Base-by-base conservation (phyloP, 306 rosid genomes). In the Cicer bijugum region DNA sequence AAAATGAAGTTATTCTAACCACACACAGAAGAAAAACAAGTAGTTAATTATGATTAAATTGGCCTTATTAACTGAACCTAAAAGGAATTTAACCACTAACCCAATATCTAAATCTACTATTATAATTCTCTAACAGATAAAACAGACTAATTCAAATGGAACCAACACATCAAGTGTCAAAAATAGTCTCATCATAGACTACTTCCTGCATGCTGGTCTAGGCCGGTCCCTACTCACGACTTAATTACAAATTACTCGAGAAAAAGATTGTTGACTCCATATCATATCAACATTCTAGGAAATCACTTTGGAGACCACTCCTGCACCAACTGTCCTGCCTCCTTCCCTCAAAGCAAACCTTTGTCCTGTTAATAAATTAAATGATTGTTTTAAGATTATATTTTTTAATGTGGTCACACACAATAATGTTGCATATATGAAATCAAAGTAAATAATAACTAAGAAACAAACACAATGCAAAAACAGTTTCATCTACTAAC, bases 291-390 rank as follows among this genome's bases (percentile, higher is more conserved):
- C 48, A 67, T 58, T 84, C 86, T 87, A 82, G 83, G 77, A 47
- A 74, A 92, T 75, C 76, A 90, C 87, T 90, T 93, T 93, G 12
- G 96, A 89, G 73, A 93, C 96, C 28, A 90, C 97, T 74, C 98
- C 97, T 6, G 96, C 93, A 66, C 97, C 97, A 46, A 93, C 97
- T 10, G 97, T 93, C 81, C 93, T 85, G 50, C 98, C 97, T 77
- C 97, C 93, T 75, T 93, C 98, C 75, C 98, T 87, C 69, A 91
- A 82, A 28, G 93, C 93, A 89, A 93, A 86, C 88, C 90, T 84
- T 85, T 93, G 97, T 78, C 97, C 98, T 92, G 97, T 72, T 59
- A 15, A 62, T 44, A 62, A 23, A 68, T 67, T 47, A 37, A 67
- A 16, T 37, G 35, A 75, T 11, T 64, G 70, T 75, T 2, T 51